Percentiles rank a stretch among this genome's conserved stretches.
phyloP scores from a whole-genome alignment of 2,329 filamentous ascomycete species.

The Penicillium sp. region DNA sequence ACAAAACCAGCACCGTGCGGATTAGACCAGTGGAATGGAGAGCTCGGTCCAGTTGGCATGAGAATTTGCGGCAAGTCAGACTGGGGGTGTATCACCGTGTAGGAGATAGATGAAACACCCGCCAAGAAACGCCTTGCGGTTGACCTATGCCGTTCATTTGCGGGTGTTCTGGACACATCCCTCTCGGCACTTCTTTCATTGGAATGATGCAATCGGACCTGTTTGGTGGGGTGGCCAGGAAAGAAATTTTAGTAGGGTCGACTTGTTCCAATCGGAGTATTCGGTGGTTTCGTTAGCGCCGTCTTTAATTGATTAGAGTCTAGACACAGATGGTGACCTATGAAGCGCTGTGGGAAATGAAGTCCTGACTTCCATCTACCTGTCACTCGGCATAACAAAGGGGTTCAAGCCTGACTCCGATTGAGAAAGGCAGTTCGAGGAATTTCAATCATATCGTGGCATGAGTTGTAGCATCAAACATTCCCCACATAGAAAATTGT shows the following conservation, averaged over 20 bases:
- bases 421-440: neutral
- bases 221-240: neutral
- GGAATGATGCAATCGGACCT: neutral
- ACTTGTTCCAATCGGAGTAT: neutral
- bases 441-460: neutral
- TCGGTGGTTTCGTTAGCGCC: neutral
- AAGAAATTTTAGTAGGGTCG: neutral
- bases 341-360: neutral
- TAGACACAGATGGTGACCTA: neutral
- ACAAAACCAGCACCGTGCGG: neutral
- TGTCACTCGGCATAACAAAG: neutral
- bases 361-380: neutral
- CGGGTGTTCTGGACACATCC: neutral
- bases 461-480: neutral
- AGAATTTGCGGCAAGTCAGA: neutral
- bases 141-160: slow-evolving; percentile 6
- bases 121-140: slow-evolving; percentile 11
- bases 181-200: neutral
- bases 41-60: neutral
- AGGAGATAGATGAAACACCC: slow-evolving; percentile 2
- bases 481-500: neutral
- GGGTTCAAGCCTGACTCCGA: neutral
- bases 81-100: neutral
- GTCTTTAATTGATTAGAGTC: neutral
- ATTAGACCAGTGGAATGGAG: neutral